These are phyloP conservation scores for Spinellus fusiger DNA, from an alignment of 192 early-diverging fungal genomes.

Conservation along the genomic window DNA sequence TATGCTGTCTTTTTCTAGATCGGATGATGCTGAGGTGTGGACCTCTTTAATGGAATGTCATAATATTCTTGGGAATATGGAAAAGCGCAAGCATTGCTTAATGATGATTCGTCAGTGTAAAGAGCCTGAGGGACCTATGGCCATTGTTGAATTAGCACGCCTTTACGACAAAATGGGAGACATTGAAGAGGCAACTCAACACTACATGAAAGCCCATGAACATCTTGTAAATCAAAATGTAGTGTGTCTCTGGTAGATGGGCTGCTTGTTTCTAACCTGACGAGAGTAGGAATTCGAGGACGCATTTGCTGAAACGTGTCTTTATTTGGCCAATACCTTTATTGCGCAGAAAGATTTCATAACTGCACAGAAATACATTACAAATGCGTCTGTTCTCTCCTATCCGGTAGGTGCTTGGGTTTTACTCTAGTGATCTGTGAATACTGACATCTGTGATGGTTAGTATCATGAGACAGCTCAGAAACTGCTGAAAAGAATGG, in stretches of 20 bases:
- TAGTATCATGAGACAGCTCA: conserved; percentile 30
- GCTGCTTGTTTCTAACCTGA: neutral
- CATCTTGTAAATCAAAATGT: conserved; percentile 17
- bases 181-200: conserved; percentile 45
- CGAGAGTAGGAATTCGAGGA: neutral
- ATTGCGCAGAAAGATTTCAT: conserved; percentile 28
- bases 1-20: conserved; percentile 31
- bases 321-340: conserved; percentile 19
- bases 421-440: no score
- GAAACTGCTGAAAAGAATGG: no score
- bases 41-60: conserved; percentile 68
- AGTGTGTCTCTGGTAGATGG: neutral
- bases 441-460: neutral
- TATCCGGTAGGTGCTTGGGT: conserved; percentile 20
- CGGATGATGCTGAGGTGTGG: conserved; percentile 88
- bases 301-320: conserved; percentile 22
- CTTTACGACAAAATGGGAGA: conserved; percentile 55
- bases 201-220: conserved; percentile 40
- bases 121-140: conserved; percentile 37
- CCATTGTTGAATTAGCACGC: conserved; percentile 49
- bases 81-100: neutral
- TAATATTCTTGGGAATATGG: conserved; percentile 12
- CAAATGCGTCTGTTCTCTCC: conserved; percentile 25
- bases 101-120: conserved; percentile 35
- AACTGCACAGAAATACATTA: conserved; percentile 37